Percentiles rank a stretch among this genome's conserved stretches.
These are phyloP conservation scores for Fraxinus velutina DNA, from an alignment of 305 asterid species.

Conservation along the genomic window DNA sequence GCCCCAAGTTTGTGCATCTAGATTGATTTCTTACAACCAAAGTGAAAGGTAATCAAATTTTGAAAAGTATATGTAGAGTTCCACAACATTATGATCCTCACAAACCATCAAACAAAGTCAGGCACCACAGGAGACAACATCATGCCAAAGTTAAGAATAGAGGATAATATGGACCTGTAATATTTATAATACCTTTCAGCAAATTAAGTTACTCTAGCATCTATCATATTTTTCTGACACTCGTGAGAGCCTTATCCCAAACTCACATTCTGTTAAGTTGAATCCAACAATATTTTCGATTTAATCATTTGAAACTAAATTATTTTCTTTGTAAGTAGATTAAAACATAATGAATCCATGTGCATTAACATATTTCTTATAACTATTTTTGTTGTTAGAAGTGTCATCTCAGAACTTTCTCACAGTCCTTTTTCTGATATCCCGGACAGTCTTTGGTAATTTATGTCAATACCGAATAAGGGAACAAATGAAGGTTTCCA, in stretches of 20 bases:
- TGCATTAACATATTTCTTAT: too few relatives aligned
- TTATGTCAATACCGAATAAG: too few relatives aligned
- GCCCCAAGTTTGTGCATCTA: conserved; percentile 61
- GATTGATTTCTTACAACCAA: conserved; percentile 46
- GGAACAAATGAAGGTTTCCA: too few relatives aligned
- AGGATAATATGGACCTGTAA: not conserved
- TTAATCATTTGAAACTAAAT: not conserved
- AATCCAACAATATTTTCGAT: not conserved
- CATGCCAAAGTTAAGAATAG: not conserved
- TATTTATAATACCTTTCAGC: not conserved
- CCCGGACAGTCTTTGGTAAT: too few relatives aligned
- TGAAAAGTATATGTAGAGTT: not conserved
- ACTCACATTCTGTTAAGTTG: not conserved
- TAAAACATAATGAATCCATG: not conserved
- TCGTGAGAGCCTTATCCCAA: not conserved
- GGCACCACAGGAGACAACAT: not conserved
- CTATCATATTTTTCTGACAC: not conserved
- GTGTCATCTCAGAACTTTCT: not conserved
- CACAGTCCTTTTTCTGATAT: too few relatives aligned
- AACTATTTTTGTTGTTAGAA: not conserved
- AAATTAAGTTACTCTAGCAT: not conserved
- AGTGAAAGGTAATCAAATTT: conserved; percentile 2
- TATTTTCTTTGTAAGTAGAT: not conserved
- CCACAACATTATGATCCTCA: conserved; percentile 4
- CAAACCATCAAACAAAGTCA: not conserved